Evolutionary conservation across 306 rosid genomes (phyloP).

Genomic region (Gastrolobium bilobum): DNA sequence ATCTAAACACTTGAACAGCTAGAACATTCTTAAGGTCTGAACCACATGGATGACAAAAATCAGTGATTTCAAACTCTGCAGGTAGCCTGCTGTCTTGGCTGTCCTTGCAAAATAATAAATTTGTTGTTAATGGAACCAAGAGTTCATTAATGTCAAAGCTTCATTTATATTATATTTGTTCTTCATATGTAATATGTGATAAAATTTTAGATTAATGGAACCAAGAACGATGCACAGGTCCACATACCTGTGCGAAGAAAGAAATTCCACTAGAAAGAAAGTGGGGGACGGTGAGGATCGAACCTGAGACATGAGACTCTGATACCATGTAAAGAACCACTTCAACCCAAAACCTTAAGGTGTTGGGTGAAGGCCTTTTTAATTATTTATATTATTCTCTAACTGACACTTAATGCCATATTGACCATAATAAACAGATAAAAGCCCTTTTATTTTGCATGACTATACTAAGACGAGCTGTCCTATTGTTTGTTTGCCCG

Average conservation of each 20-base stretch:
- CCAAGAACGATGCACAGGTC: too few relatives aligned
- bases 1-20: slow-evolving; percentile 94
- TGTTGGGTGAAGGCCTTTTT: too few relatives aligned
- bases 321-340: too few relatives aligned
- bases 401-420: slow-evolving; percentile 2
- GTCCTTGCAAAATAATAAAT: slow-evolving; percentile 60
- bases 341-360: too few relatives aligned
- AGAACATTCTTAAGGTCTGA: slow-evolving; percentile 73
- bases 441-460: slow-evolving; percentile 17
- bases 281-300: too few relatives aligned
- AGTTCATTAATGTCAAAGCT: slow-evolving; percentile 35
- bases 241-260: too few relatives aligned
- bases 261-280: too few relatives aligned
- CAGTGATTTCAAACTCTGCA: slow-evolving; percentile 95
- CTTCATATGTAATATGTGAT: slow-evolving; percentile 12
- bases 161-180: slow-evolving; percentile 12
- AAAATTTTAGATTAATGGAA: too few relatives aligned
- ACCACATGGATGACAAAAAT: slow-evolving; percentile 81
- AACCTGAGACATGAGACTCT: too few relatives aligned
- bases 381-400: too few relatives aligned
- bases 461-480: not conserved
- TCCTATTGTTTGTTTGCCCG: not conserved
- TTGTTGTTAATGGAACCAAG: slow-evolving; percentile 47
- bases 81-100: slow-evolving; percentile 98
- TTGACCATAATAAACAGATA: slow-evolving; percentile 3